Conservation (phyloP, 495 filamentous ascomycete genomes). For the Podospora pseudocomata region DNA sequence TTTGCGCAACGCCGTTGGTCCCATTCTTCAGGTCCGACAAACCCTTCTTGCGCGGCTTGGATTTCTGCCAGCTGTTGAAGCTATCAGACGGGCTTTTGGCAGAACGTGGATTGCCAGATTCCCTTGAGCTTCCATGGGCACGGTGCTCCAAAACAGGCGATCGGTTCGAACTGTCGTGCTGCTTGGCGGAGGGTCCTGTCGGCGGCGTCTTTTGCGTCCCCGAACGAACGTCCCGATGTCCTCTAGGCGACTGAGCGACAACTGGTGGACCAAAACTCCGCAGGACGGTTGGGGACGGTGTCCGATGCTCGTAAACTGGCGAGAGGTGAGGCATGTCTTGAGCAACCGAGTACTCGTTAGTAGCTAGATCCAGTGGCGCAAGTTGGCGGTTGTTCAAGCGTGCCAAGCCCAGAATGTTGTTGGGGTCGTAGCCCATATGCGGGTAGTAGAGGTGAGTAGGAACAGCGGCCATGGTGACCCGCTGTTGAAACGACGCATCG, state of each 20-base stretch:
- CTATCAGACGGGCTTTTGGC: constrained; percentile 49
- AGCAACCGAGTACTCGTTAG: constrained; percentile 29
- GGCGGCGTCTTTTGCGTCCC: constrained; percentile 25
- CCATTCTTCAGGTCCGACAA: constrained; percentile 33
- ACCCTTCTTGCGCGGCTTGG: constrained; percentile 48
- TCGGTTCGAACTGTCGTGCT: constrained; percentile 24
- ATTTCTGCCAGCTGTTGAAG: constrained; percentile 46
- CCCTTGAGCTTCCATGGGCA: constrained; percentile 34
- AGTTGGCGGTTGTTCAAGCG: constrained; percentile 37
- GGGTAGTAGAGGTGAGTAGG: constrained; percentile 24
- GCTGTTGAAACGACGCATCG: constrained; percentile 33
- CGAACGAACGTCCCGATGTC: constrained; percentile 14
- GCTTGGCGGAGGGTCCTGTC: constrained; percentile 21
- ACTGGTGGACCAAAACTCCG: constrained; percentile 37
- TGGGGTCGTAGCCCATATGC: constrained; percentile 18
- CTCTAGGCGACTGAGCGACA: constrained; percentile 9
- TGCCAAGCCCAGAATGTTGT: constrained; percentile 23
- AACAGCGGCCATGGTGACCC: constrained; percentile 26
- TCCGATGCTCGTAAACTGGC: constrained; percentile 53
- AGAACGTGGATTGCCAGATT: constrained; percentile 47
- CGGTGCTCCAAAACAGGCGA: constrained; percentile 32
- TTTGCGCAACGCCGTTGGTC: constrained; percentile 34
- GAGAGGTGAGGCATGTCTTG: constrained; percentile 49
- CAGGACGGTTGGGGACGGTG: constrained; percentile 46
- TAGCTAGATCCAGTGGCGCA: constrained; percentile 47